Percentiles rank a stretch among this genome's conserved stretches.
phyloP scores from a whole-genome alignment of 2,329 filamentous ascomycete genomes.

The Davidsoniella australis region DNA sequence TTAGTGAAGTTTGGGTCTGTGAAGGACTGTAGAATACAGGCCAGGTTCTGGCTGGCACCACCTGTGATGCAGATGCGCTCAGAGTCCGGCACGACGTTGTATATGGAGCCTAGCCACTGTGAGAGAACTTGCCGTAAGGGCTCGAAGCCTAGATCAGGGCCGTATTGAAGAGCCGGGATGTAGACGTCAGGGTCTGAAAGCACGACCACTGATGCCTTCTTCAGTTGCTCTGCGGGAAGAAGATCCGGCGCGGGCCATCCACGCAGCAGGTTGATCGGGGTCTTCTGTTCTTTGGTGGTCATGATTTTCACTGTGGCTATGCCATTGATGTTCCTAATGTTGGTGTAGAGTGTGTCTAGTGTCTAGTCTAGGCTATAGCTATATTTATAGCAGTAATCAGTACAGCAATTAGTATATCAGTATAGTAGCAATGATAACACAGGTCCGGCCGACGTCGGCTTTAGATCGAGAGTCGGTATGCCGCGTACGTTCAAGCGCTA shows the following conservation, averaged over 20 bases:
- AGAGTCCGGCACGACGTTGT: slow-evolving; percentile 20
- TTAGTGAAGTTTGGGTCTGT: slow-evolving; percentile 62
- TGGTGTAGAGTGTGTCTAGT: too few species aligned
- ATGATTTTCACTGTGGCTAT: too few species aligned
- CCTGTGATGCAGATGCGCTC: slow-evolving; percentile 65
- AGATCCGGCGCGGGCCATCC: slow-evolving; percentile 51
- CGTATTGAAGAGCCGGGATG: slow-evolving; percentile 57
- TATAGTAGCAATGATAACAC: too few species aligned
- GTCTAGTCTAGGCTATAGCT: too few species aligned
- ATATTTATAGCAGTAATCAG: too few species aligned
- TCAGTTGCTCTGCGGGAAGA: slow-evolving; percentile 47
- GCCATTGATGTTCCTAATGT: too few species aligned
- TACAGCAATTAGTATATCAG: too few species aligned
- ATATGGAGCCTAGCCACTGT: slow-evolving; percentile 39
- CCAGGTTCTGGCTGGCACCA: slow-evolving; percentile 70
- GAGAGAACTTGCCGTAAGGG: slow-evolving; percentile 54
- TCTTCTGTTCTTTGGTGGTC: slow-evolving; percentile 15
- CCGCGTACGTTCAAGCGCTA: too few species aligned
- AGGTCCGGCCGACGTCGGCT: too few species aligned
- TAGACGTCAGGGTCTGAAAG: slow-evolving; percentile 43
- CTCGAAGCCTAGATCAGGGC: slow-evolving; percentile 56
- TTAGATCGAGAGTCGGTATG: too few species aligned
- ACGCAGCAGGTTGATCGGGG: slow-evolving; percentile 44
- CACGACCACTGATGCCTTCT: slow-evolving; percentile 40
- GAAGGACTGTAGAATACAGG: slow-evolving; percentile 60